Evolutionary conservation across 1,284 basidiomycete genomes (phyloP), one percentile per base, ranked within the genome.

Genomic region (Coniferiporia weirii): DNA sequence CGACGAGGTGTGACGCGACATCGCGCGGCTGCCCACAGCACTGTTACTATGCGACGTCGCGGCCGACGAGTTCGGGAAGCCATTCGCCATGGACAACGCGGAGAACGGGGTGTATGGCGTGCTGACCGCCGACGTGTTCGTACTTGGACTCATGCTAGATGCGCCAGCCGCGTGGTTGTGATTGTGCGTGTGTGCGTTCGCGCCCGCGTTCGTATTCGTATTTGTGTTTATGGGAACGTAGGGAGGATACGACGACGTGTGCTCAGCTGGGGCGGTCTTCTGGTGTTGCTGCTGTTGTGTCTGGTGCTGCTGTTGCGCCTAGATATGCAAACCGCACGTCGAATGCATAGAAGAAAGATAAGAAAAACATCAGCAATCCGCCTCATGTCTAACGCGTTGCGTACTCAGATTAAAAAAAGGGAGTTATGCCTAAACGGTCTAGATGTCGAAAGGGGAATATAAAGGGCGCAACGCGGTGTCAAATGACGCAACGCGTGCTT

Each of bases 1-100:
- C 15, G 60, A 61, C n/a, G 60, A 27, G 27, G 27, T 36, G 19
- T 61, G 47, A 27, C 60, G 47, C 44, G 60, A 61, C 27, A 61
- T 61, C 51, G 60, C 55, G 45, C 60, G 60, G 32, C 60, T 61
- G 49, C 55, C 54, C 15, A 49, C 46, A 17, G 47, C 54, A 32
- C 54, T 61, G 15, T 27, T 27, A 27, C 3, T 3, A 27, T 27
- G 27, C 3, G 27, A 27, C 27, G 32, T 59, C 44, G 51, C 57
- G 9, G 51, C 20, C 10, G 54, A 52, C 1, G 54, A 56, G 15
- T 22, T 27, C 47, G 60, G 43, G 13, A 48, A 50, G 13, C 59
- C 58, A 34, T 49, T 54, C 27, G 45, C 58, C 48, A 56, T 52
- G 10, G 51, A 57, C 10, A 57, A 40, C 20, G 56, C 47, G 19